phyloP scores from a whole-genome alignment of 2,329 filamentous ascomycete genomes.

The Penicillium sp. region DNA sequence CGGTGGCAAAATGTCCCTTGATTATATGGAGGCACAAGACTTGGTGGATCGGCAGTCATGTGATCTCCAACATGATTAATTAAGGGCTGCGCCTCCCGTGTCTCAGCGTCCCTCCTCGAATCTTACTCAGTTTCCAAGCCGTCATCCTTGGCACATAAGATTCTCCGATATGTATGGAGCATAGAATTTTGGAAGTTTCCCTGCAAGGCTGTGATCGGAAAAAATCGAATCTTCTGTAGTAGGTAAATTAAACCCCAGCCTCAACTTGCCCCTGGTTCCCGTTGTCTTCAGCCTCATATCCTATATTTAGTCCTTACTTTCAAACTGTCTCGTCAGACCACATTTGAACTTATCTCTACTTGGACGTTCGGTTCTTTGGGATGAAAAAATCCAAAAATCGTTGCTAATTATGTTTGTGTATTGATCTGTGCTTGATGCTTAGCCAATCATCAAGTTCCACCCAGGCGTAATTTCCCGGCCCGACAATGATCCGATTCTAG shows the following conservation, averaged over 20 bases:
- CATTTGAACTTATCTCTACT: neutral
- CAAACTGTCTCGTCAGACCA: neutral
- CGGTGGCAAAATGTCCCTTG: too few species aligned
- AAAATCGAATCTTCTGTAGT: neutral
- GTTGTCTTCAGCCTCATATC: neutral
- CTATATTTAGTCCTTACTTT: neutral
- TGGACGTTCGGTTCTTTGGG: neutral
- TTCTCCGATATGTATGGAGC: neutral
- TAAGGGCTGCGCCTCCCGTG: conserved; percentile 4
- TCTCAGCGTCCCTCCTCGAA: conserved; percentile 1
- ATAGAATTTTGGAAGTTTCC: neutral
- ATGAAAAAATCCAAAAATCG: neutral
- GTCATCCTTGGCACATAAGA: neutral
- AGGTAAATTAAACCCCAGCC: neutral
- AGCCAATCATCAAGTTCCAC: too few species aligned
- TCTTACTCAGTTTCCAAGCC: neutral
- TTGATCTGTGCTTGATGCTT: too few species aligned
- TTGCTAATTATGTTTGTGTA: too few species aligned
- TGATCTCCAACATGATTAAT: neutral
- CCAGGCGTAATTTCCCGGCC: conserved; percentile 13
- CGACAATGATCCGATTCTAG: conserved; percentile 16
- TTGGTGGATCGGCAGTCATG: neutral
- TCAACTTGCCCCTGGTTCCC: neutral
- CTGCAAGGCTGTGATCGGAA: neutral
- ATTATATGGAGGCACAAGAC: too few species aligned